phyloP scores from a whole-genome alignment of 2,329 filamentous ascomycete species.

The Pseudohalonectria lignicola region DNA sequence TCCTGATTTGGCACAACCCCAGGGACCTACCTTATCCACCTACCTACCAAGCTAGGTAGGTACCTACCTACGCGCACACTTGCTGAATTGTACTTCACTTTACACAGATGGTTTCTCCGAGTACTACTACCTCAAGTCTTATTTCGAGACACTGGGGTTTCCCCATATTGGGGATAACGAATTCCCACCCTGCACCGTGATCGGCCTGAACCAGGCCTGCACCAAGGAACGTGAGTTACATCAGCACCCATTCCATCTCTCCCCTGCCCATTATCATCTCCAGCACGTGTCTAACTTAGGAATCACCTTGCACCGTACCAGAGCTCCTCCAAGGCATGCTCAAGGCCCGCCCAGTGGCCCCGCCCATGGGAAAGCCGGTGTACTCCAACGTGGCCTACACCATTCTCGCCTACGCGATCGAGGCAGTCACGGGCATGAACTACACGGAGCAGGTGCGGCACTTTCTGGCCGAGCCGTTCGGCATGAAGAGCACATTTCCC shows the following conservation, averaged over 20 bases:
- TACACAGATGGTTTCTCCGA: slow-evolving; percentile 21
- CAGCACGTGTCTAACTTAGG: too few relatives aligned
- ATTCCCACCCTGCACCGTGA: slow-evolving; percentile 25
- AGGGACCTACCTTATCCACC: too few relatives aligned
- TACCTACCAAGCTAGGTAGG: too few relatives aligned
- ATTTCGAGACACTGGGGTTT: slow-evolving; percentile 23
- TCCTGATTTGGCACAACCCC: too few relatives aligned
- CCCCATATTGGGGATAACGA: slow-evolving; percentile 19
- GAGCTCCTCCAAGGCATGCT: slow-evolving; percentile 20
- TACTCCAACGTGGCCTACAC: slow-evolving; percentile 30
- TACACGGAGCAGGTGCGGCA: slow-evolving; percentile 10
- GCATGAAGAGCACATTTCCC: slow-evolving; percentile 9
- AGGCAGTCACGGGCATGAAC: slow-evolving; percentile 16
- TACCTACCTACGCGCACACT: too few relatives aligned
- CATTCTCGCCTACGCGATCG: slow-evolving; percentile 22
- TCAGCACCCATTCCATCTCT: not conserved
- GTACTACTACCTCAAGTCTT: slow-evolving; percentile 22
- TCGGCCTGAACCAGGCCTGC: slow-evolving; percentile 21
- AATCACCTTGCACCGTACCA: too few relatives aligned
- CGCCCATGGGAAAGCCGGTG: slow-evolving; percentile 19
- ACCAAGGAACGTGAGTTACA: slow-evolving; percentile 16
- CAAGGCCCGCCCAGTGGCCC: slow-evolving; percentile 15
- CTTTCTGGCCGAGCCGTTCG: slow-evolving; percentile 7
- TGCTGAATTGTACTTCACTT: not conserved
- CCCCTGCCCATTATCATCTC: not conserved